phyloP scores from a whole-genome alignment of 75 land plant species.

The Selaginella moellendorffii region DNA sequence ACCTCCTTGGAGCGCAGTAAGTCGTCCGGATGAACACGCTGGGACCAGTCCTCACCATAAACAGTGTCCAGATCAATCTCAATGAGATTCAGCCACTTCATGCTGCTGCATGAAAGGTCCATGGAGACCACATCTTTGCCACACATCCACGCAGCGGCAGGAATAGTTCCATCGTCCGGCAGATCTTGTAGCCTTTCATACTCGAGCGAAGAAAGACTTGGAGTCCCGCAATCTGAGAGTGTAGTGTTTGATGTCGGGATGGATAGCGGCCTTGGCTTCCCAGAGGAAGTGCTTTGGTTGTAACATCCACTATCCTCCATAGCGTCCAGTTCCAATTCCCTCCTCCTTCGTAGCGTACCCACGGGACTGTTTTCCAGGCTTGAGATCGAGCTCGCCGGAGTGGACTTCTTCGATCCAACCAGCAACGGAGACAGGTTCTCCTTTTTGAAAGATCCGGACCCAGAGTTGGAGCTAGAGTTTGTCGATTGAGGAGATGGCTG shows the following conservation, averaged over 20 bases:
- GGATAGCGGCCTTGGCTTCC: neutral
- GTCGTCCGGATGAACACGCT: constrained; percentile 9
- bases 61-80: neutral
- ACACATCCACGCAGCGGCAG: neutral
- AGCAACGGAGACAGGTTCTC: neutral
- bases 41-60: neutral
- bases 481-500: neutral
- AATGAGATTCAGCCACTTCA: neutral
- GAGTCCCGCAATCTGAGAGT: neutral
- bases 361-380: neutral
- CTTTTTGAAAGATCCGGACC: neutral
- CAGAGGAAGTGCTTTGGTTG: no score
- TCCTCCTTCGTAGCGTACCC: no score
- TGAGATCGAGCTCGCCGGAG: neutral
- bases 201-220: neutral
- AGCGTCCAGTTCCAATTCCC: no score
- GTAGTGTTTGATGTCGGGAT: neutral
- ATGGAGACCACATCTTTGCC: neutral
- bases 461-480: neutral
- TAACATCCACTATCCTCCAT: no score
- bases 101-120: neutral
- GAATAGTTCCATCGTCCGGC: neutral
- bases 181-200: neutral
- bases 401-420: neutral
- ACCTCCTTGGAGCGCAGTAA: neutral